Evolutionary conservation across 805 yeast genomes (phyloP).

Genomic region (Scheffersomyces amazonensis): DNA sequence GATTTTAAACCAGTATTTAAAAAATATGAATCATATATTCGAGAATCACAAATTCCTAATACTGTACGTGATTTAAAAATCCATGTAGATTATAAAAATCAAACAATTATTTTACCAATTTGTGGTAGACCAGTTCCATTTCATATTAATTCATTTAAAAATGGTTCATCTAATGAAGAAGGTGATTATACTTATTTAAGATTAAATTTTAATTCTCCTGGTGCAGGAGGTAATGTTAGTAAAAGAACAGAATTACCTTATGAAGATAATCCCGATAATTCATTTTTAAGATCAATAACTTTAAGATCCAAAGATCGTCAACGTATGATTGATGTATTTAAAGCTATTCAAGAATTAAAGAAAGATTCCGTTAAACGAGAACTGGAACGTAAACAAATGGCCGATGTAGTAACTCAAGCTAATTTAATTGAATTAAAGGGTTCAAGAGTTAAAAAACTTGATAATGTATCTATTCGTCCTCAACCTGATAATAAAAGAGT

Average conservation of each 20-base stretch:
- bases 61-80: constrained; percentile 80
- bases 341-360: constrained; percentile 87
- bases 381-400: constrained; percentile 84
- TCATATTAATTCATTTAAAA: constrained; percentile 90
- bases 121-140: constrained; percentile 97
- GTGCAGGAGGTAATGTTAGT: constrained; percentile 67
- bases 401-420: constrained; percentile 93
- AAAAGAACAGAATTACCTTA: constrained; percentile 83
- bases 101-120: constrained; percentile 86
- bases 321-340: constrained; percentile 85
- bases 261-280: constrained; percentile 82
- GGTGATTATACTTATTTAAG: constrained; percentile 91
- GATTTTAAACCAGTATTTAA: constrained; percentile 76
- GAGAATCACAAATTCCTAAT: constrained; percentile 89
- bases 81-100: constrained; percentile 83
- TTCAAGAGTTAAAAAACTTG: constrained; percentile 82
- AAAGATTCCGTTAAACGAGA: constrained; percentile 89
- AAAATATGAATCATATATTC: constrained; percentile 88
- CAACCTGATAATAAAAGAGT: constrained; percentile 96
- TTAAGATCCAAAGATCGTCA: constrained; percentile 88
- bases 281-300: constrained; percentile 83
- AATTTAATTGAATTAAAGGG: constrained; percentile 77
- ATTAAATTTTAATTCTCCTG: constrained; percentile 91
- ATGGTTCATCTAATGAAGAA: constrained; percentile 93
- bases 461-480: constrained; percentile 88